phyloP scores from a whole-genome alignment of 2,329 filamentous ascomycete species.

The Sporothrix curviconia region DNA sequence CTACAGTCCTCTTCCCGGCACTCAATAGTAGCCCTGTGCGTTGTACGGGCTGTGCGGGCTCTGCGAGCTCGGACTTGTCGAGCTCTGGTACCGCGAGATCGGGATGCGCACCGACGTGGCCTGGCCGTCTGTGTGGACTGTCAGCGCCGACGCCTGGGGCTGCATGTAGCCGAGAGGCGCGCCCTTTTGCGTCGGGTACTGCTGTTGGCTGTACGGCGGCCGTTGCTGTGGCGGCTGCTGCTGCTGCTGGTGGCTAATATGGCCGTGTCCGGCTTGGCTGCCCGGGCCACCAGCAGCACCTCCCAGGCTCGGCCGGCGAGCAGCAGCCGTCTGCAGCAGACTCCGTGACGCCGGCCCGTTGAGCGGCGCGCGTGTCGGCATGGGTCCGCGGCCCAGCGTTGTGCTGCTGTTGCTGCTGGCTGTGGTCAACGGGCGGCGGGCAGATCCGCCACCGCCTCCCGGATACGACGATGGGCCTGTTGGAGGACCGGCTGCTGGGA shows the following conservation, averaged over 20 bases:
- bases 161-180: neutral
- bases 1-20: no score
- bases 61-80: no score
- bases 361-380: constrained; percentile 14
- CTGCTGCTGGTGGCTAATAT: neutral
- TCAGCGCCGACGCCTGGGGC: constrained; percentile 8
- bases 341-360: constrained; percentile 10
- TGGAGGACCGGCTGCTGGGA: no score
- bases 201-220: neutral
- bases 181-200: neutral
- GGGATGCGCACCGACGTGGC: constrained; percentile 16
- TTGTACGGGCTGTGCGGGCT: neutral
- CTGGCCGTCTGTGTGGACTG: constrained; percentile 8
- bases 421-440: neutral
- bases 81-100: constrained; percentile 10
- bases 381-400: neutral
- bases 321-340: constrained; percentile 10
- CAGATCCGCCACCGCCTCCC: neutral
- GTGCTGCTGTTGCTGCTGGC: constrained; percentile 3
- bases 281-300: neutral
- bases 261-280: neutral
- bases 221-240: neutral
- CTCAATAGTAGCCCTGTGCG: no score
- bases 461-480: no score
- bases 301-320: neutral